phyloP scores from a whole-genome alignment of 2,329 filamentous ascomycete genomes.

The Aureobasidium sp. region DNA sequence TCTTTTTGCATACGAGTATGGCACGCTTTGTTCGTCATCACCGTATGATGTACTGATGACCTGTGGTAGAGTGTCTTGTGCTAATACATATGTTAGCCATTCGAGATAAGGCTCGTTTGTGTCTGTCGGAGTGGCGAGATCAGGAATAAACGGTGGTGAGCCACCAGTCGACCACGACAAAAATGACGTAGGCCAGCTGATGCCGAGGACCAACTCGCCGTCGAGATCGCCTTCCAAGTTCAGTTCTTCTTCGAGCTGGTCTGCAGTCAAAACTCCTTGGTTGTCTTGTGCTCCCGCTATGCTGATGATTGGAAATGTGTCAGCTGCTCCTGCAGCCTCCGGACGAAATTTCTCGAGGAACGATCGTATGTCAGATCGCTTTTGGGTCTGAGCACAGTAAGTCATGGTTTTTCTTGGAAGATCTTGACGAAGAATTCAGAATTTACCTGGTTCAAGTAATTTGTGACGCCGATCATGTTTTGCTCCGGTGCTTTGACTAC shows the following conservation, averaged over 20 bases:
- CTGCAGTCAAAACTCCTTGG: neutral
- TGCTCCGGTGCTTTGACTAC: constrained; percentile 35
- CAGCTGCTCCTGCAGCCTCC: constrained; percentile 38
- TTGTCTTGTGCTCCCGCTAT: constrained; percentile 14
- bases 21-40: constrained; percentile 56
- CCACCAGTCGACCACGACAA: constrained; percentile 56
- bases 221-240: constrained; percentile 57
- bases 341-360: constrained; percentile 54
- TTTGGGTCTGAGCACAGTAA: constrained; percentile 29
- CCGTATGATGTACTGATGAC: constrained; percentile 59
- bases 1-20: constrained; percentile 49
- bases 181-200: constrained; percentile 49
- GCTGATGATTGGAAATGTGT: constrained; percentile 41
- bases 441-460: constrained; percentile 37
- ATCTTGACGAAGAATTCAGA: neutral
- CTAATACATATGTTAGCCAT: constrained; percentile 52
- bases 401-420: neutral
- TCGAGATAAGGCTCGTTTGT: constrained; percentile 62
- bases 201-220: constrained; percentile 52
- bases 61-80: constrained; percentile 50
- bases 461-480: constrained; percentile 40
- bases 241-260: constrained; percentile 19
- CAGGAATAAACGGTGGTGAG: constrained; percentile 45
- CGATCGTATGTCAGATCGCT: constrained; percentile 48
- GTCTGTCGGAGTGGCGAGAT: constrained; percentile 41